A percentile compares a stretch with the other conserved stretches of the same genome.
Evolutionary conservation across 2,329 filamentous ascomycete species (phyloP).

Genomic region (Pseudopyrenochaeta lycopersici): DNA sequence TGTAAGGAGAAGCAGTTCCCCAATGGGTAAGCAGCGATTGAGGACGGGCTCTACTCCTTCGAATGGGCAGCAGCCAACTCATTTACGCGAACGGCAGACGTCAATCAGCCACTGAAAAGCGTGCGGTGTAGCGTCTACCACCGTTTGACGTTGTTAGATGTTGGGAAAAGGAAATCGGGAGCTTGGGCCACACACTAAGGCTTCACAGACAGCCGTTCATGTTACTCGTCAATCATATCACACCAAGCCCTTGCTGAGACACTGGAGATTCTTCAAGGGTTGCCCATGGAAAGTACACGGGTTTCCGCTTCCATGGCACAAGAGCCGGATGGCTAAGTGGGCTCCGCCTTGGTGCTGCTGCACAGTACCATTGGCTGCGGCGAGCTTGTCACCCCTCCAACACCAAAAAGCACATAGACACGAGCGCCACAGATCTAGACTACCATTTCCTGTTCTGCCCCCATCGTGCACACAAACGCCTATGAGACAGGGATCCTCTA

Average conservation of each 20-base stretch:
- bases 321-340: conserved; percentile 12
- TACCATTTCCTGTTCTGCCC: conserved; percentile 19
- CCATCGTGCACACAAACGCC: conserved; percentile 23
- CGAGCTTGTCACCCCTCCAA: conserved; percentile 7
- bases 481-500: conserved; percentile 21
- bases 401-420: conserved; percentile 24
- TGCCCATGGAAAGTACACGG: conserved; percentile 17
- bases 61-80: conserved; percentile 34
- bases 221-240: conserved; percentile 19
- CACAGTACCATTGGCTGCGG: conserved; percentile 23
- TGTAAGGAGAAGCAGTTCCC: conserved; percentile 21
- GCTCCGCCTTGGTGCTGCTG: conserved; percentile 7
- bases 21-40: conserved; percentile 25
- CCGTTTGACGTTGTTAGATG: conserved; percentile 21
- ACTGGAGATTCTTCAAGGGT: conserved; percentile 11
- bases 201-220: conserved; percentile 13
- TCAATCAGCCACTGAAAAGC: conserved; percentile 25
- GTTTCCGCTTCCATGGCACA: conserved; percentile 21
- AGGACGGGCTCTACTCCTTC: conserved; percentile 30
- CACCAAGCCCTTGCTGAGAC: conserved; percentile 27
- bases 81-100: conserved; percentile 36
- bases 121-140: conserved; percentile 23
- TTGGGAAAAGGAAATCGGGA: conserved; percentile 16
- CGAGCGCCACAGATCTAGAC: conserved; percentile 31
- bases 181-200: conserved; percentile 20